Percentiles rank a stretch among this genome's conserved stretches.
These are phyloP conservation scores for Saccharomycopsis hybrid DNA, from an alignment of 1,139 yeast genomes.

Conservation along the genomic window DNA sequence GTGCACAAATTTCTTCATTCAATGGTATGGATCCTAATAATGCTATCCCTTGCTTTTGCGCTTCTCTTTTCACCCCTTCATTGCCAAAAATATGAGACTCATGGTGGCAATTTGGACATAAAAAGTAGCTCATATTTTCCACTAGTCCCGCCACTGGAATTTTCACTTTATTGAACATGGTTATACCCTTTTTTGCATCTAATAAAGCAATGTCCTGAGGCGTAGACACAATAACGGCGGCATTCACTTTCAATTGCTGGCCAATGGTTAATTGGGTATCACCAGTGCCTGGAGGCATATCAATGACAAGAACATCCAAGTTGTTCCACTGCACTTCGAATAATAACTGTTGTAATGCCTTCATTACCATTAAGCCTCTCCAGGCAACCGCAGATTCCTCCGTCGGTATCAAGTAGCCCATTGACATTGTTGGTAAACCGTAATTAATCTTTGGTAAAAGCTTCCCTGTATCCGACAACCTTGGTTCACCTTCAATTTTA, in stretches of 20 bases:
- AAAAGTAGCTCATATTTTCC: constrained; percentile 74
- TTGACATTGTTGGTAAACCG: constrained; percentile 81
- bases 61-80: constrained; percentile 58
- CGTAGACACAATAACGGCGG: constrained; percentile 77
- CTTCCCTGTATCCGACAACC: constrained; percentile 48
- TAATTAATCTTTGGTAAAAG: constrained; percentile 68
- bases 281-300: constrained; percentile 93
- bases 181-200: constrained; percentile 76
- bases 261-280: constrained; percentile 80
- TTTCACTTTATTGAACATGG: constrained; percentile 68
- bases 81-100: constrained; percentile 68
- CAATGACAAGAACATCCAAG: constrained; percentile 68
- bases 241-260: constrained; percentile 69
- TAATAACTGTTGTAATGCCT: constrained; percentile 73
- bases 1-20: constrained; percentile 51
- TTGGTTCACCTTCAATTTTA: constrained; percentile 58
- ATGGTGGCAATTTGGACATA: constrained; percentile 72
- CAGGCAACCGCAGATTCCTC: constrained; percentile 72
- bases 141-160: constrained; percentile 77
- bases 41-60: constrained; percentile 42
- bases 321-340: constrained; percentile 77
- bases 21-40: constrained; percentile 66
- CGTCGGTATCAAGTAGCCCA: constrained; percentile 71
- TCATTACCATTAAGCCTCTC: constrained; percentile 86
- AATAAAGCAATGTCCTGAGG: constrained; percentile 82